Percentiles rank a stretch among this genome's conserved stretches.
Evolutionary conservation across 768 basidiomycete species (phyloP).

Genomic region (Steccherinum ochraceum): DNA sequence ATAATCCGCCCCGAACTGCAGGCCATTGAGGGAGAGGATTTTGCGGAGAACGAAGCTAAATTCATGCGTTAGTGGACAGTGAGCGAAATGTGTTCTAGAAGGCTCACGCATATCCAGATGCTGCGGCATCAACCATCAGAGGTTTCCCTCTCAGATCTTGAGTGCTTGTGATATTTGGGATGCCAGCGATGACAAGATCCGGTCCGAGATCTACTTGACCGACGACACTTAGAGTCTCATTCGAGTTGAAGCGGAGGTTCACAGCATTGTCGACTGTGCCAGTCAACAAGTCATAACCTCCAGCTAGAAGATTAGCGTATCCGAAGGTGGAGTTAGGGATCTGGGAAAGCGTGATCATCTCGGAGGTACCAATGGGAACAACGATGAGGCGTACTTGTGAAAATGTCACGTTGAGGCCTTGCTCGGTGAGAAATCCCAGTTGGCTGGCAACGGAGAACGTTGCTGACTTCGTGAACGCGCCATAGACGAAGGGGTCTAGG

Average conservation of each 20-base stretch:
- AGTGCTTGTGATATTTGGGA: background rate
- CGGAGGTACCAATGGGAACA: background rate
- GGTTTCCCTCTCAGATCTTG: background rate
- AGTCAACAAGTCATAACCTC: background rate
- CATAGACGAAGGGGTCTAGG: background rate
- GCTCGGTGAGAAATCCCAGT: background rate
- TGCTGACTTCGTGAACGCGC: constrained; percentile 1
- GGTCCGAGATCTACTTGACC: constrained; percentile 1
- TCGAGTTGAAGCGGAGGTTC: constrained; percentile 4
- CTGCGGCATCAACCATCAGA: constrained; percentile 1
- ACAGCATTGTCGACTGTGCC: constrained; percentile 4
- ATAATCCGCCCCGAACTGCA: background rate
- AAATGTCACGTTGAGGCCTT: background rate
- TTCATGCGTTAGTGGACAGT: no score
- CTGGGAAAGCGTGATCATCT: background rate
- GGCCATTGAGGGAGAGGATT: background rate
- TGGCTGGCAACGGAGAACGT: background rate
- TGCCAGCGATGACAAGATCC: background rate
- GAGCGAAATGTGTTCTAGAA: no score
- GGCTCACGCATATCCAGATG: background rate
- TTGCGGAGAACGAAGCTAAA: background rate
- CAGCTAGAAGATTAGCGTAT: constrained; percentile 1
- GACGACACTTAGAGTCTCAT: background rate
- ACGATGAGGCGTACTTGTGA: background rate
- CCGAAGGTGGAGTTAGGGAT: constrained; percentile 2